Conservation (phyloP, 306 rosid species). For the Potentilla sterilis region DNA sequence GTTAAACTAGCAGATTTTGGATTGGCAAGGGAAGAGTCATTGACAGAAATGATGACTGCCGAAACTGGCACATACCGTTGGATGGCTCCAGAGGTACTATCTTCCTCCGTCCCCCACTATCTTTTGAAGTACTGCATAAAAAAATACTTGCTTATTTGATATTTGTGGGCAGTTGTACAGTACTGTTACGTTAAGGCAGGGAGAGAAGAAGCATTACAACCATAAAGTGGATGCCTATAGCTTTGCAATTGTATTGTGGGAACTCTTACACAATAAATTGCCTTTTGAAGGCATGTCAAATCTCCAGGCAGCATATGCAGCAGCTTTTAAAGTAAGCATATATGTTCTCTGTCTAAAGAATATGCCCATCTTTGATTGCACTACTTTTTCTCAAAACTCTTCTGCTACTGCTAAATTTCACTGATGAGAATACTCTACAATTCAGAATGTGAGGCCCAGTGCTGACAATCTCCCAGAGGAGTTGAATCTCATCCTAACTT, state of each 20-base stretch:
- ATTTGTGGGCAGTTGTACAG: conserved; percentile 72
- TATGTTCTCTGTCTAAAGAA: background rate
- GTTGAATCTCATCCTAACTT: conserved; percentile 66
- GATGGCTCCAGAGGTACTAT: conserved; percentile 96
- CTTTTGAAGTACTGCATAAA: conserved; percentile 2
- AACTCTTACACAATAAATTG: conserved; percentile 84
- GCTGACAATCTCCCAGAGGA: conserved; percentile 80
- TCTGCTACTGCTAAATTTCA: conserved; percentile 3
- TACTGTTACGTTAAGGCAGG: conserved; percentile 90
- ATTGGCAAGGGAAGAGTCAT: conserved; percentile 88
- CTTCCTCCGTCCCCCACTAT: conserved; percentile 12
- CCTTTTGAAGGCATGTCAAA: conserved; percentile 99
- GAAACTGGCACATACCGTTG: conserved; percentile 97
- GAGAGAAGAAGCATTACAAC: conserved; percentile 96
- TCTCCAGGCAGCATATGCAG: conserved; percentile 97
- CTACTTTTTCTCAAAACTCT: conserved; percentile 10
- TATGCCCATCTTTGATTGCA: conserved; percentile 8
- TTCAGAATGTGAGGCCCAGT: conserved; percentile 93
- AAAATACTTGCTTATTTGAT: conserved; percentile 13
- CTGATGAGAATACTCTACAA: conserved; percentile 24
- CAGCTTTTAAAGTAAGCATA: conserved; percentile 75
- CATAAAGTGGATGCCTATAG: conserved; percentile 95
- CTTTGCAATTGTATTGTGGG: conserved; percentile 95
- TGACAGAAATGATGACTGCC: conserved; percentile 97
- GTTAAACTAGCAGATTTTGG: conserved; percentile 96